Evolutionary conservation across 2,329 filamentous ascomycete species (phyloP).

Genomic region (Alternaria panax): DNA sequence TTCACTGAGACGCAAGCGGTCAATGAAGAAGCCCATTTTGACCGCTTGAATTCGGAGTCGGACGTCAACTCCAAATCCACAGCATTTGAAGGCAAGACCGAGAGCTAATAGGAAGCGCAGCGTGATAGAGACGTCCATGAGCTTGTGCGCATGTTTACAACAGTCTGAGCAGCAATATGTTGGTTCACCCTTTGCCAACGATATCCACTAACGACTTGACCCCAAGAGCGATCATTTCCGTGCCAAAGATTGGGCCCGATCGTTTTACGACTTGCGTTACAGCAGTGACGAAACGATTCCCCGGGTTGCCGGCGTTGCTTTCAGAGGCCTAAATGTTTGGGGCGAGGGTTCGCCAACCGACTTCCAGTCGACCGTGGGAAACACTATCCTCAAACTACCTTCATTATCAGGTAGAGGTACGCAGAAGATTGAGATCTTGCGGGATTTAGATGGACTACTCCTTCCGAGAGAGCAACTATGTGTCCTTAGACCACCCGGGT

Average conservation of each 20-base stretch:
- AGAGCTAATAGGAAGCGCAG: conserved; percentile 12
- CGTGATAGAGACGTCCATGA: conserved; percentile 25
- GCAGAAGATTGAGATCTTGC: conserved; percentile 70
- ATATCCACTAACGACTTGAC: conserved; percentile 50
- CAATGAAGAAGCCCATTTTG: background rate
- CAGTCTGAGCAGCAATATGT: conserved; percentile 45
- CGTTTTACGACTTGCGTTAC: conserved; percentile 54
- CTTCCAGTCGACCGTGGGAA: conserved; percentile 71
- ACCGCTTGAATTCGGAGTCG: background rate
- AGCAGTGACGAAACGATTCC: conserved; percentile 58
- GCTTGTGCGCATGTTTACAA: conserved; percentile 50
- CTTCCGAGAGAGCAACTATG: conserved; percentile 75
- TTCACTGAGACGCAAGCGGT: background rate
- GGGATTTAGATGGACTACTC: conserved; percentile 71
- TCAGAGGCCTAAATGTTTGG: conserved; percentile 69
- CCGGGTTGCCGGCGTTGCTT: conserved; percentile 67
- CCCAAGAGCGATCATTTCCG: conserved; percentile 54
- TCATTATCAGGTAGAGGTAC: conserved; percentile 56
- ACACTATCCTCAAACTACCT: conserved; percentile 66
- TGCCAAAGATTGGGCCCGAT: conserved; percentile 54
- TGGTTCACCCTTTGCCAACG: conserved; percentile 42
- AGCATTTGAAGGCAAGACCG: background rate
- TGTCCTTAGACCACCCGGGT: conserved; percentile 70
- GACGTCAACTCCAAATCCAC: conserved; percentile 20
- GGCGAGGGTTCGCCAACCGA: conserved; percentile 72